Evolutionary conservation across 768 basidiomycete species (phyloP).

Genomic region (Fomitopsis serialis): DNA sequence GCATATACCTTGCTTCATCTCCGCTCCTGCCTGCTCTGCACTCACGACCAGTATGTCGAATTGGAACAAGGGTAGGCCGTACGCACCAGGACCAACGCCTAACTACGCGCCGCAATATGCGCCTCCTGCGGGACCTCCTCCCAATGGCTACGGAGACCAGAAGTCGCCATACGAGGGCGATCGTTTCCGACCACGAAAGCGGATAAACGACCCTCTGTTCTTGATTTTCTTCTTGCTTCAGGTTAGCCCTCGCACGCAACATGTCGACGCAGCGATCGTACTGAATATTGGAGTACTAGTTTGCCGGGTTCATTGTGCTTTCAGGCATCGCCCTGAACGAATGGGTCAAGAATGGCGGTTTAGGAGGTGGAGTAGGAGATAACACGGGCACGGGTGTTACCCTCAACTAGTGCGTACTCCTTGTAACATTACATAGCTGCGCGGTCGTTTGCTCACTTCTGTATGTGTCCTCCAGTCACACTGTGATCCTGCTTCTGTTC

Average conservation of each 20-base stretch:
- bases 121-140: neutral
- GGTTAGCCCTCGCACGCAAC: slow-evolving; percentile 28
- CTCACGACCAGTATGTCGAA: neutral
- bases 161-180: slow-evolving; percentile 56
- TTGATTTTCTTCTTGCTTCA: slow-evolving; percentile 68
- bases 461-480: slow-evolving; percentile 39
- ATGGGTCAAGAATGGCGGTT: slow-evolving; percentile 60
- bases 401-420: slow-evolving; percentile 50
- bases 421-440: neutral
- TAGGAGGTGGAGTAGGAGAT: slow-evolving; percentile 66
- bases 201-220: slow-evolving; percentile 68
- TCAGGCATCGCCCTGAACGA: slow-evolving; percentile 59
- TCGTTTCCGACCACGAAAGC: slow-evolving; percentile 64
- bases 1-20: neutral
- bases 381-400: slow-evolving; percentile 53
- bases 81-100: neutral
- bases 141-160: slow-evolving; percentile 4
- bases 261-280: too few species aligned
- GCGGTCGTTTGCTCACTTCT: neutral
- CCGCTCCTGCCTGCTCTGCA: too few species aligned
- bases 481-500: slow-evolving; percentile 71
- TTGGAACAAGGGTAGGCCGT: neutral
- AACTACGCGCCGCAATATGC: neutral
- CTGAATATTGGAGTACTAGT: slow-evolving; percentile 32
- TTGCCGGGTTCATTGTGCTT: slow-evolving; percentile 63